phyloP scores from a whole-genome alignment of 345 rosid species.

The Salix arbutifolia region DNA sequence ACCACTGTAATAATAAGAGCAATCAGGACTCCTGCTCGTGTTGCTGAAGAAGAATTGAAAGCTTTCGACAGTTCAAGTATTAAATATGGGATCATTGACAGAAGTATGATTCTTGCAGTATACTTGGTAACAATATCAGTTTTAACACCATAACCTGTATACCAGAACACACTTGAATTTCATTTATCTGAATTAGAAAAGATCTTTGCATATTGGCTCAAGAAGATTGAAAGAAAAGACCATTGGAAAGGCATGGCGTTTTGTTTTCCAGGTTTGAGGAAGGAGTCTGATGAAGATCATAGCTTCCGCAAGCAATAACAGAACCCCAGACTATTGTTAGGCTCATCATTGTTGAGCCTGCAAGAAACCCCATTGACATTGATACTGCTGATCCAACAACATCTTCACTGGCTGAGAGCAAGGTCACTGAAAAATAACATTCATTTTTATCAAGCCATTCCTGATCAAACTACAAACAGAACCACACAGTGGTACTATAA shows the following conservation, averaged over 20 bases:
- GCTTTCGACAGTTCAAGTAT: constrained; percentile 35
- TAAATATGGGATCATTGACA: constrained; percentile 41
- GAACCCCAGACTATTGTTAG: constrained; percentile 46
- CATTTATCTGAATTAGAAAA: background rate
- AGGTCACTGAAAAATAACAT: constrained; percentile 23
- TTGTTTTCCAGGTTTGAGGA: constrained; percentile 13
- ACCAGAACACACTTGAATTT: background rate
- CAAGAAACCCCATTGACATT: constrained; percentile 42
- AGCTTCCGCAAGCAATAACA: constrained; percentile 41
- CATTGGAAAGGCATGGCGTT: constrained; percentile 28
- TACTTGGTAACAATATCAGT: constrained; percentile 33
- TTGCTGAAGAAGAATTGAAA: constrained; percentile 21
- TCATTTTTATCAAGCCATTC: background rate
- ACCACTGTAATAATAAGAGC: constrained; percentile 24
- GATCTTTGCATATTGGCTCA: background rate
- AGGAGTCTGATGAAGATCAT: constrained; percentile 23
- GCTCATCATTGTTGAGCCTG: constrained; percentile 43
- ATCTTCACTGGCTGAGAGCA: constrained; percentile 22
- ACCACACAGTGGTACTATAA: too few relatives aligned
- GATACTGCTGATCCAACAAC: constrained; percentile 24
- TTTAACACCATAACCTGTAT: constrained; percentile 44
- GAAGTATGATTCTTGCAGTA: constrained; percentile 34
- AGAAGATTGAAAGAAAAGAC: background rate
- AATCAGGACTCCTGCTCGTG: constrained; percentile 25
- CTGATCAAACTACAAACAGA: background rate